Conservation (phyloP, 192 early-diverging fungal genomes). For the Coemansia sp. region DNA sequence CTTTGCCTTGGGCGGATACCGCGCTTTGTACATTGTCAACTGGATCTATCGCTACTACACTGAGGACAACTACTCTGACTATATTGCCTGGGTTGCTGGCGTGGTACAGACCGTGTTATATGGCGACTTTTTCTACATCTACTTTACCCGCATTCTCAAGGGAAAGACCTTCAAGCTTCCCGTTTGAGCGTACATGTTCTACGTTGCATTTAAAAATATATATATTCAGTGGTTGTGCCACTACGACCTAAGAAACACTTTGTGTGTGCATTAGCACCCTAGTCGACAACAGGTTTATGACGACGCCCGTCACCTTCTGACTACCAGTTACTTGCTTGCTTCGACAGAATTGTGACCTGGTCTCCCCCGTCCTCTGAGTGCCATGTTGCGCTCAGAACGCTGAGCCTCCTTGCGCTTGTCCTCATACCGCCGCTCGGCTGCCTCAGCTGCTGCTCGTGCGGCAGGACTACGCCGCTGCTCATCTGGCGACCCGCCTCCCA, state of each 20-base stretch:
- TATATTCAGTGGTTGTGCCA: neutral
- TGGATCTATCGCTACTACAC: constrained; percentile 92
- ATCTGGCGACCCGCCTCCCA: neutral
- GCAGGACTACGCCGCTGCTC: constrained; percentile 8
- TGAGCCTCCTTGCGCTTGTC: neutral
- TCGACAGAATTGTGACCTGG: neutral
- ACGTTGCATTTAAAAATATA: constrained; percentile 8
- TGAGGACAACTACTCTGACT: constrained; percentile 73
- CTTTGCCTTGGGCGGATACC: constrained; percentile 94
- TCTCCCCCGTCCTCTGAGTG: neutral
- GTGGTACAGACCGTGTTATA: constrained; percentile 93
- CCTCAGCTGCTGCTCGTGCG: neutral
- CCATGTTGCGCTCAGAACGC: constrained; percentile 3
- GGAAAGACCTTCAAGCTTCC: constrained; percentile 56
- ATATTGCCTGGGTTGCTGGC: constrained; percentile 88
- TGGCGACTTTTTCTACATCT: constrained; percentile 98
- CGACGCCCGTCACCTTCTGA: neutral
- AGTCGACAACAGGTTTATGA: too few relatives aligned
- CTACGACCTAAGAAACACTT: too few relatives aligned
- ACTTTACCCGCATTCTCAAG: constrained; percentile 68
- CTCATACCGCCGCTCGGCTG: constrained; percentile 2
- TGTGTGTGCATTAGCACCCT: neutral
- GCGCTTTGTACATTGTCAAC: constrained; percentile 86
- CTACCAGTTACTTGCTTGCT: neutral
- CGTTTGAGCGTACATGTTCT: constrained; percentile 25